Conservation (phyloP, 2,329 filamentous ascomycete species). For the Thelonectria rubi region DNA sequence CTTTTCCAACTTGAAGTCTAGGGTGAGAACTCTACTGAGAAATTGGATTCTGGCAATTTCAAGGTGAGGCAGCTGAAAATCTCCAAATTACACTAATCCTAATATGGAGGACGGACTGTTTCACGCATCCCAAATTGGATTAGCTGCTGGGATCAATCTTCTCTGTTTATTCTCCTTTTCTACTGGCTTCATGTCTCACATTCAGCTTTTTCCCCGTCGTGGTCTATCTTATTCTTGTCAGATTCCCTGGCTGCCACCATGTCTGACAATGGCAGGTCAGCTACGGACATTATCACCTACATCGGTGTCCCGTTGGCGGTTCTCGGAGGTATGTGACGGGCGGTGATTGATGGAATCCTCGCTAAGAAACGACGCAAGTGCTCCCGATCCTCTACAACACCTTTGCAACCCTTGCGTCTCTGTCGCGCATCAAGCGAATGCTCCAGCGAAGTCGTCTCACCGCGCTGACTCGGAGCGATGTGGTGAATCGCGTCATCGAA, state of each 20-base stretch:
- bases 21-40: background rate
- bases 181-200: slow-evolving; percentile 11
- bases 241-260: slow-evolving; percentile 25
- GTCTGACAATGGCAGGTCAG: slow-evolving; percentile 47
- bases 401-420: slow-evolving; percentile 65
- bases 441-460: slow-evolving; percentile 65
- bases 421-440: slow-evolving; percentile 68
- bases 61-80: background rate
- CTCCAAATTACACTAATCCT: slow-evolving; percentile 2
- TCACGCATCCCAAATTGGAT: slow-evolving; percentile 13
- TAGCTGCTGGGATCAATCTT: slow-evolving; percentile 15
- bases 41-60: no score
- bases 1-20: background rate
- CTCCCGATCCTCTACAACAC: slow-evolving; percentile 74
- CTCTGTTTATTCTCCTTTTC: slow-evolving; percentile 17
- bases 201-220: background rate
- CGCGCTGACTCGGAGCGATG: slow-evolving; percentile 68
- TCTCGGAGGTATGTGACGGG: slow-evolving; percentile 50
- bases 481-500: slow-evolving; percentile 73
- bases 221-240: background rate
- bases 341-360: background rate
- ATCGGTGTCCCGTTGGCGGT: slow-evolving; percentile 67
- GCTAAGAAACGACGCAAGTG: slow-evolving; percentile 44
- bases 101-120: slow-evolving; percentile 7
- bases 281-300: slow-evolving; percentile 63